Evolutionary conservation across 306 rosid genomes (phyloP).

Genomic region (Fagus sylvatica): DNA sequence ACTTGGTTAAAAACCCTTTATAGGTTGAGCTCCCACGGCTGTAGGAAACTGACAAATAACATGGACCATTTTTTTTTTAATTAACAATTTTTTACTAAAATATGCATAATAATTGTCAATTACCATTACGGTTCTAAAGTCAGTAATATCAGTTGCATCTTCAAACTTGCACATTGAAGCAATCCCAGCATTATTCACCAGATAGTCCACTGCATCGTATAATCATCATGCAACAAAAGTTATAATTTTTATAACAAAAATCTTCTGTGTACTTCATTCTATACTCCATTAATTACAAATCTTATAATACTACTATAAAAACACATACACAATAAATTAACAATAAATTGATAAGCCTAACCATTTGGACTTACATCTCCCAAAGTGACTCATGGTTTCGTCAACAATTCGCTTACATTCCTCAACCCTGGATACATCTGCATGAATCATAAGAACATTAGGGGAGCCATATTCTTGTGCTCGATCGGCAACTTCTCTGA

Average conservation of each 20-base stretch:
- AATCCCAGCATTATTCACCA: conserved; percentile 74
- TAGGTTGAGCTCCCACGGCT: too few species aligned
- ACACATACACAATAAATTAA: background rate
- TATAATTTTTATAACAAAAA: background rate
- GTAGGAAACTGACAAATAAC: too few species aligned
- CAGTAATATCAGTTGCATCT: conserved; percentile 48
- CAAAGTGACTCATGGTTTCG: conserved; percentile 52
- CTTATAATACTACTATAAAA: background rate
- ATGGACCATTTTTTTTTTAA: too few species aligned
- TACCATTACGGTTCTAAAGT: conserved; percentile 62
- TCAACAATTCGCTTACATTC: conserved; percentile 54
- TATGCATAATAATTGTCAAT: background rate
- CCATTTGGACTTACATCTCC: conserved; percentile 35
- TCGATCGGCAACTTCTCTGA: conserved; percentile 48
- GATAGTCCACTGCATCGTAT: conserved; percentile 67
- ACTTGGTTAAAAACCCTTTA: too few species aligned
- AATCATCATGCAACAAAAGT: background rate
- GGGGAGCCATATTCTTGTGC: conserved; percentile 54
- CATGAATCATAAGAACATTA: conserved; percentile 45
- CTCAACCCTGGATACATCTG: conserved; percentile 57
- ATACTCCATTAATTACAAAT: background rate
- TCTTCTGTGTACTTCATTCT: too few species aligned
- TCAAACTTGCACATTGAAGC: conserved; percentile 39
- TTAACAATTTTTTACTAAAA: background rate
- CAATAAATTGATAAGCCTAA: background rate